phyloP scores from a whole-genome alignment of 495 filamentous ascomycete species.

The Pyrenula massariospora region DNA sequence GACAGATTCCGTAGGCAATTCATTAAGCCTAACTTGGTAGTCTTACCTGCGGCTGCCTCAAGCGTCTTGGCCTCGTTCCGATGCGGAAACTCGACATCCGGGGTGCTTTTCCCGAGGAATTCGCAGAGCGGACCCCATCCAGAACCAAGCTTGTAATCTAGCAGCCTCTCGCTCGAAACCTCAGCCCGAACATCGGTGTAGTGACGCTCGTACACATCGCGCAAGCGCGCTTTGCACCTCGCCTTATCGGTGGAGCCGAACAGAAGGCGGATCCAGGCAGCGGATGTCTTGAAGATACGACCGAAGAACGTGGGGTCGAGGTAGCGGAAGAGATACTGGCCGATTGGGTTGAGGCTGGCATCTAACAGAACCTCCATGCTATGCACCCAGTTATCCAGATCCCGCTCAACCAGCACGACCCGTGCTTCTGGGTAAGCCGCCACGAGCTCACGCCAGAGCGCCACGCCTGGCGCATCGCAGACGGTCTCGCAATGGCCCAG shows the following conservation, averaged over 20 bases:
- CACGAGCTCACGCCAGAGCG: slow-evolving; percentile 55
- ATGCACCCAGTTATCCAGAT: slow-evolving; percentile 41
- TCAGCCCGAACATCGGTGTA: slow-evolving; percentile 31
- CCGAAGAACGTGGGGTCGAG: not conserved
- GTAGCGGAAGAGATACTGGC: not conserved
- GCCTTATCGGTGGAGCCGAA: not conserved
- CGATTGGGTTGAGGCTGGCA: not conserved
- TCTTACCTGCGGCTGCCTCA: not conserved
- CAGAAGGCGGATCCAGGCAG: not conserved
- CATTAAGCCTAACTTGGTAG: not conserved
- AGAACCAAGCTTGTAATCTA: slow-evolving; percentile 53
- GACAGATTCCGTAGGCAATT: not conserved
- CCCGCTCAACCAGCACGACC: slow-evolving; percentile 50
- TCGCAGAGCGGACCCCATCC: slow-evolving; percentile 59
- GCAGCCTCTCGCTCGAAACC: slow-evolving; percentile 34
- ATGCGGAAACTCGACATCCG: slow-evolving; percentile 33
- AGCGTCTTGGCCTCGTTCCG: slow-evolving; percentile 25
- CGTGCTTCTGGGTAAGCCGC: slow-evolving; percentile 61
- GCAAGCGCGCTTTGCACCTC: not conserved
- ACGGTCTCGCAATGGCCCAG: slow-evolving; percentile 55
- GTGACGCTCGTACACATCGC: slow-evolving; percentile 24
- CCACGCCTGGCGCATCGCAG: slow-evolving; percentile 53
- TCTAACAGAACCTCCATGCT: slow-evolving; percentile 14
- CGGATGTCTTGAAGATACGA: not conserved
- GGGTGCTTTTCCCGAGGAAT: slow-evolving; percentile 49